A percentile compares a stretch with the other conserved stretches of the same genome.
These are phyloP conservation scores for Tetracentron sinense DNA, from an alignment of 164 flowering plant genomes.

Conservation along the genomic window DNA sequence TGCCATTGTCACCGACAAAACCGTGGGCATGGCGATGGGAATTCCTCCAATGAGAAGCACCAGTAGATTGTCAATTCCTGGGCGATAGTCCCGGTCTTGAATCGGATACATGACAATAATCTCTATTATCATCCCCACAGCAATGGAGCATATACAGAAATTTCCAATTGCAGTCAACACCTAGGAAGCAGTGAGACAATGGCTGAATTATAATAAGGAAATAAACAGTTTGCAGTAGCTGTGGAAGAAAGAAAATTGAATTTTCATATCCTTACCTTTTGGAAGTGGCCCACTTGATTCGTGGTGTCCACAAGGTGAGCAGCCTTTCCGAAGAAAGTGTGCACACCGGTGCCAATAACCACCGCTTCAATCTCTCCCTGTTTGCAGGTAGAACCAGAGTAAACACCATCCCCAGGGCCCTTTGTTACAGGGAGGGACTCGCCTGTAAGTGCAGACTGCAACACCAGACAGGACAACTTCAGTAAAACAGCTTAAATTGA, in stretches of 20 bases:
- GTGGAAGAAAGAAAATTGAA: not conserved
- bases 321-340: constrained; percentile 94
- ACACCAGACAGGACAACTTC: constrained; percentile 2
- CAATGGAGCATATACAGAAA: constrained; percentile 85
- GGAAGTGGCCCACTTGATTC: constrained; percentile 86
- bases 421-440: constrained; percentile 88
- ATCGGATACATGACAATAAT: constrained; percentile 75
- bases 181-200: constrained; percentile 24
- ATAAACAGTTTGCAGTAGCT: not conserved
- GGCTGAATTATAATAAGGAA: not conserved
- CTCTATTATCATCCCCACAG: constrained; percentile 75
- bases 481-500: not conserved
- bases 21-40: constrained; percentile 96
- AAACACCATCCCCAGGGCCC: constrained; percentile 75
- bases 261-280: constrained; percentile 41
- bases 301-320: constrained; percentile 86
- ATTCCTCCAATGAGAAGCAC: constrained; percentile 89
- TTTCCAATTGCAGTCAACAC: constrained; percentile 87
- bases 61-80: constrained; percentile 78
- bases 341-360: constrained; percentile 85
- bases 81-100: constrained; percentile 61
- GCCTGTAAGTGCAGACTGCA: constrained; percentile 84
- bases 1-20: constrained; percentile 85
- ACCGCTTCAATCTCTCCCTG: constrained; percentile 86
- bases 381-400: constrained; percentile 85